Percentiles rank a stretch among this genome's conserved stretches.
Evolutionary conservation across 257 asterid species (phyloP).

Genomic region (Fraxinus pennsylvanica): DNA sequence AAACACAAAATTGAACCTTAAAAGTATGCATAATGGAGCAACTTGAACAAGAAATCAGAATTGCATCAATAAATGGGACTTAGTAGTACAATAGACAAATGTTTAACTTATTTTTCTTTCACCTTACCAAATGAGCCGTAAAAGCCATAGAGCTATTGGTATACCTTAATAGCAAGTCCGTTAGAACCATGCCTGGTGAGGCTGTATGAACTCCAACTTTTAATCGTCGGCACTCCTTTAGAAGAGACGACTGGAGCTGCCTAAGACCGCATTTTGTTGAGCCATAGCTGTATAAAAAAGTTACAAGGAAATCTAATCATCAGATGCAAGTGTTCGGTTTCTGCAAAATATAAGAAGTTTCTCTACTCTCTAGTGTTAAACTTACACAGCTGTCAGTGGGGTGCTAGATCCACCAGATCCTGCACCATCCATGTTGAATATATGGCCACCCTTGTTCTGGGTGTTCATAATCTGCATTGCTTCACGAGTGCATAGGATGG

Average conservation of each 20-base stretch:
- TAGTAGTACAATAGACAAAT: too few relatives aligned
- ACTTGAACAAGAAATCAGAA: conserved; percentile 1
- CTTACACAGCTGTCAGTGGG: conserved; percentile 97
- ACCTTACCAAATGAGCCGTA: neutral
- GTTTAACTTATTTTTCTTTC: too few relatives aligned
- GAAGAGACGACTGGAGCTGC: conserved; percentile 93
- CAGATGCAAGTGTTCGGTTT: neutral
- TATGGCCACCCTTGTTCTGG: conserved; percentile 80
- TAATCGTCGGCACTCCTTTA: conserved; percentile 71
- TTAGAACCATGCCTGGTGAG: conserved; percentile 99
- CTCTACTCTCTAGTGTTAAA: conserved; percentile 15
- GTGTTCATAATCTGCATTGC: conserved; percentile 65
- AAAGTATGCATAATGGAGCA: neutral
- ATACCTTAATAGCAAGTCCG: conserved; percentile 89
- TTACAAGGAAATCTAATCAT: conserved; percentile 19
- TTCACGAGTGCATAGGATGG: conserved; percentile 93
- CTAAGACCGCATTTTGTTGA: conserved; percentile 97
- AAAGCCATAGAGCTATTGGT: conserved; percentile 3
- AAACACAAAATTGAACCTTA: neutral
- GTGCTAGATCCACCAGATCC: conserved; percentile 99
- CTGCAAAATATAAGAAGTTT: neutral
- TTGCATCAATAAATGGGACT: neutral
- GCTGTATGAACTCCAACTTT: conserved; percentile 97
- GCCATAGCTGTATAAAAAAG: conserved; percentile 61
- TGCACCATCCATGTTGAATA: conserved; percentile 98